A percentile compares a stretch with the other conserved stretches of the same genome.
Evolutionary conservation across 768 basidiomycete genomes (phyloP).

Genomic region (Amanita pallidorosea): DNA sequence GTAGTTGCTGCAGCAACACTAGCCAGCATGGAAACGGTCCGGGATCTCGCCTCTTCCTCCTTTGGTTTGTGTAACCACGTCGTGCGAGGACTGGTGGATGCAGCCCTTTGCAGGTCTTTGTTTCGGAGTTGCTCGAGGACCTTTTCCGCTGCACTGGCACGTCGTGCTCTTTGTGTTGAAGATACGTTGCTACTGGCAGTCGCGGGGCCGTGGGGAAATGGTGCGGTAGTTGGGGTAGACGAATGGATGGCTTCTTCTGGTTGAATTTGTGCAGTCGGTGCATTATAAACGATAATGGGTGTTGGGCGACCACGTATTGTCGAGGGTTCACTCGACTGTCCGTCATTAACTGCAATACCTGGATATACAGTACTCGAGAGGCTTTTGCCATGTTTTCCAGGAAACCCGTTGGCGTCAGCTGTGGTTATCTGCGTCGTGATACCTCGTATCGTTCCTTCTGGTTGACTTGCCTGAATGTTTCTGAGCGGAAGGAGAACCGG

Average conservation of each 20-base stretch:
- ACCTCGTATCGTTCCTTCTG: background rate
- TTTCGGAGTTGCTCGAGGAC: conserved; percentile 55
- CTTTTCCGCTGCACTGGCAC: conserved; percentile 58
- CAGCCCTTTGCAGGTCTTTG: conserved; percentile 39
- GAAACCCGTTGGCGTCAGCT: conserved; percentile 10
- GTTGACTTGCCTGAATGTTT: conserved; percentile 1
- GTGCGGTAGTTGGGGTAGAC: background rate
- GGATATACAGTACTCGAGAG: conserved; percentile 17
- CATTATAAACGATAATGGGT: conserved; percentile 14
- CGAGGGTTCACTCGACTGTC: conserved; percentile 9
- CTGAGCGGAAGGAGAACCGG: conserved; percentile 52
- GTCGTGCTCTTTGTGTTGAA: conserved; percentile 30
- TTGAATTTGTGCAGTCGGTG: conserved; percentile 7
- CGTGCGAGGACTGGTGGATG: conserved; percentile 26
- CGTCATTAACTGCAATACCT: conserved; percentile 1
- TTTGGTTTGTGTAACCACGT: conserved; percentile 36
- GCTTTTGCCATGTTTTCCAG: conserved; percentile 29
- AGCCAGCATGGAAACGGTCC: conserved; percentile 7
- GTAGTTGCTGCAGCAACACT: conserved; percentile 4
- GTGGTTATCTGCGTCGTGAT: background rate
- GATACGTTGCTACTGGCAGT: conserved; percentile 16
- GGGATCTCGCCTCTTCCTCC: conserved; percentile 13
- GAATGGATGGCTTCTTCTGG: background rate
- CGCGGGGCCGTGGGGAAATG: conserved; percentile 8
- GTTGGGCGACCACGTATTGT: conserved; percentile 15